phyloP scores from a whole-genome alignment of 2,329 filamentous ascomycete genomes.

The Nemania bipapillata region DNA sequence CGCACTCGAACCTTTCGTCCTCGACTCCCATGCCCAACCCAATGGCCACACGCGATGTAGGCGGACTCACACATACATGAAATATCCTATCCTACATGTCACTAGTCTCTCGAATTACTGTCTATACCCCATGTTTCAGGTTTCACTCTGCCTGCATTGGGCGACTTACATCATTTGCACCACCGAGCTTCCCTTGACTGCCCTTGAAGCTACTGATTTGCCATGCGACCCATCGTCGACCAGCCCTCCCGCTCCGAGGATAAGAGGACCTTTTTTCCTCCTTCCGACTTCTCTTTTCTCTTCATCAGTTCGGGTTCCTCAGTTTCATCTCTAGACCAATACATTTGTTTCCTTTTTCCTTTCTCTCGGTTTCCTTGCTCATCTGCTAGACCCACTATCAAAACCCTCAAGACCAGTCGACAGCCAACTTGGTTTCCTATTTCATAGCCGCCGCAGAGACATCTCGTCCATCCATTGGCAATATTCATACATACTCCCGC shows the following conservation, averaged over 20 bases:
- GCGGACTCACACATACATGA: conserved; percentile 38
- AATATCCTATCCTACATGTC: conserved; percentile 38
- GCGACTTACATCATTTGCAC: conserved; percentile 35
- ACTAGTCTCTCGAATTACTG: conserved; percentile 39
- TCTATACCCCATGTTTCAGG: conserved; percentile 51
- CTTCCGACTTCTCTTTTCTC: conserved; percentile 41
- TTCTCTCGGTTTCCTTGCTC: conserved; percentile 42
- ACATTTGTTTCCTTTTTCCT: conserved; percentile 45
- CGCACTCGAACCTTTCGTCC: neutral
- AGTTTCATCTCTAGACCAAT: conserved; percentile 49
- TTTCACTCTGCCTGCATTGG: conserved; percentile 42
- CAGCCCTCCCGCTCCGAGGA: conserved; percentile 46
- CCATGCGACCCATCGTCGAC: conserved; percentile 44
- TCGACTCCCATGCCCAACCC: conserved; percentile 18
- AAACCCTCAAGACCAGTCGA: conserved; percentile 41
- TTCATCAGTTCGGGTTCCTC: conserved; percentile 44
- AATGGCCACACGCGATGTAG: conserved; percentile 9
- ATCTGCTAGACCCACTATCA: conserved; percentile 48
- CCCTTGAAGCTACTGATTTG: conserved; percentile 44
- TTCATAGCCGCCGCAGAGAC: conserved; percentile 44
- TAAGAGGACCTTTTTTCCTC: conserved; percentile 50
- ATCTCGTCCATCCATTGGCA: conserved; percentile 29
- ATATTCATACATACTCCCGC: conserved; percentile 39
- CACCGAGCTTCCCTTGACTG: conserved; percentile 3
- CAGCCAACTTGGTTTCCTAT: conserved; percentile 45